Base-by-base conservation (phyloP, 805 yeast species). In the Candida ficus region DNA sequence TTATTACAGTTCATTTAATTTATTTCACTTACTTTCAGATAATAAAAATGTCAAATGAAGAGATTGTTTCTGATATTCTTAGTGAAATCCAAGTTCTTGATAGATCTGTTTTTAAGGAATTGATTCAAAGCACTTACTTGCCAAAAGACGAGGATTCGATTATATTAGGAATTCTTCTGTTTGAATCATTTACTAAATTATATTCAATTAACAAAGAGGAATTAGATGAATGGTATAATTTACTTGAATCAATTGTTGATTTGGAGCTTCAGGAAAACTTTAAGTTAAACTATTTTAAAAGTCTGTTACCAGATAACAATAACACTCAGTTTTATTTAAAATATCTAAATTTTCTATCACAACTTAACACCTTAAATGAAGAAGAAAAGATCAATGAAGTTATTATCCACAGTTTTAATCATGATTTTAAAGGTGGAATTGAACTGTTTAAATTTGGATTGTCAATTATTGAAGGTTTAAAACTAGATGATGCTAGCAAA, bases 401-500 rank as follows among this genome's bases (percentile, higher is more conserved):
- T 6, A n/a, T 20, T 13, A 11, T 14, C 6, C 17, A 5, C 7
- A 8, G 29, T n/a, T 11, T 21, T 2, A 27, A n/a, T 7, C 9
- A 41, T 17, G 43, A 46, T 12, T 46, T 46, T 14, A 14, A 26
- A 12, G 10, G 22, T 12, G 32, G 52, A 23, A 32, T 36, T n/a
- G 13, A 16, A 3, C 26, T 17, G 8, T 43, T 14, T 35, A 29
- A 17, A 11, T 13, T 21, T 7, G 37, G 28, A 6, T 12, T 31
- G 4, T 21, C 35, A 3, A 25, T 36, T 7, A 23, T 38, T 8
- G 11, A 17, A 7, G 9, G 21, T 1, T 26, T 26, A n/a, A 12
- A 7, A 2, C 19, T 29, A 14, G 29, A 11, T 11, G 30, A 26
- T 4, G 2, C 12, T 7, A 29, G 19, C 3, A 26, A 17, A 16